Evolutionary conservation across 1,284 basidiomycete genomes (phyloP), one percentile per base, ranked within the genome.

Genomic region (Sutorius eximius): DNA sequence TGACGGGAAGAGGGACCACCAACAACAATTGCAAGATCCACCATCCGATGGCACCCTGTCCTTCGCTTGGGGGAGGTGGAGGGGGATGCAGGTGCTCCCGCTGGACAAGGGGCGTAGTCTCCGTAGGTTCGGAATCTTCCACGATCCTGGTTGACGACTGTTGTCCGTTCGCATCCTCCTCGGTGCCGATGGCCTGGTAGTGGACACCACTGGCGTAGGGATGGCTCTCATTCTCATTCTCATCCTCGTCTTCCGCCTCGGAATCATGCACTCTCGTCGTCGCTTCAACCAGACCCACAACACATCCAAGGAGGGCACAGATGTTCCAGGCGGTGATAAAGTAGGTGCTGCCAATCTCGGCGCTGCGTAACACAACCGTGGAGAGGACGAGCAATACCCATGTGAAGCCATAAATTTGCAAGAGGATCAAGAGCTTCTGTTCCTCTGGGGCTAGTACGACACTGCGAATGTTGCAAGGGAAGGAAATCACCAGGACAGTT

Each of bases 11-110:
- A 0, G 83, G 82, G 3, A 88, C 77, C 0, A 79, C 74, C 16
- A 87, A 56, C 9, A 87, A 45, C 41, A 86, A 68, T 63, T 89
- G 83, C 22, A 80, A 58, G 36, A 86, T 76, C 86, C 88, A 90
- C 78, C 82, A 86, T 34, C 77, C 75, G 40, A 77, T 73, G 18
- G 71, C 71, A 37, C 73, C 73, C 38, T 61, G 67, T 52, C 67
- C 73, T 55, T 75, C 72, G 18, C 64, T 64, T n/a, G 46, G 15
- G 11, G 53, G 11, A 15, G 24, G 43, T 7, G 38, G 41, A 11
- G 40, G 51, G 16, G 52, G 16, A 41, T 18, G 56, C 18, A 55
- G 36, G 24, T 63, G 63, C 20, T 71, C 71, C 51, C 70, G 74
- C 40, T 61, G 69, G 46, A 82, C 73, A 22, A 85, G 71, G 5